Evolutionary conservation across 176 grass and related monocot species (phyloP).

Genomic region (Oryza glumipatula): DNA sequence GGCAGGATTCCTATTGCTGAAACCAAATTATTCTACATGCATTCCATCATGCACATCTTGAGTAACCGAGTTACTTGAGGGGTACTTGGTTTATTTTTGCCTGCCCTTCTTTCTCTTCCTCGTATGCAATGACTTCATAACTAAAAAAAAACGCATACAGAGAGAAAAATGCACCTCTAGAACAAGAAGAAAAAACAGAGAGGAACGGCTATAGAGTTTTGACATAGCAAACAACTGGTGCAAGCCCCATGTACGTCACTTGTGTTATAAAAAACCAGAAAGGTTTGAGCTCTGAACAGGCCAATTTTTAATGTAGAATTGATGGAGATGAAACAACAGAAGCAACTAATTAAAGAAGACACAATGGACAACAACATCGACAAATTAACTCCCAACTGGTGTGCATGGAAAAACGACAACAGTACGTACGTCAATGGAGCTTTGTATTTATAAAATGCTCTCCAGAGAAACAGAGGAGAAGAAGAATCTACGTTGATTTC

Average conservation of each 20-base stretch:
- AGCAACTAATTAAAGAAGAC: not conserved
- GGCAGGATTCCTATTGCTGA: not conserved
- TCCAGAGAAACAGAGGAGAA: not conserved
- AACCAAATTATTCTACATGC: not conserved
- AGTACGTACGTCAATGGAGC: not conserved
- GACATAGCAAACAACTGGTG: not conserved
- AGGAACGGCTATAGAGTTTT: not conserved
- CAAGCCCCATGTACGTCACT: not conserved
- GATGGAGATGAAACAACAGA: not conserved
- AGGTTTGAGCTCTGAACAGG: no score
- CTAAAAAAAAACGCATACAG: not conserved
- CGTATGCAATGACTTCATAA: not conserved
- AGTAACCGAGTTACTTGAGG: not conserved
- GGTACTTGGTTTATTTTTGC: not conserved
- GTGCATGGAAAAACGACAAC: constrained; percentile 22
- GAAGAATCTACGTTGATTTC: constrained; percentile 19
- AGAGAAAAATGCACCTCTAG: not conserved
- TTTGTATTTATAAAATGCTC: not conserved
- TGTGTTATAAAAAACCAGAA: not conserved
- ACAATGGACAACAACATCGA: not conserved
- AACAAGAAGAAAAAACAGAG: not conserved
- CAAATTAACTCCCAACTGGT: constrained; percentile 1
- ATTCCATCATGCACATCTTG: not conserved
- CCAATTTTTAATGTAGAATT: not conserved
- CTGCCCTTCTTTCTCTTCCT: not conserved